Evolutionary conservation across 768 basidiomycete genomes (phyloP), one percentile per base, ranked within the genome.

Genomic region (Mycena rebaudengoi): DNA sequence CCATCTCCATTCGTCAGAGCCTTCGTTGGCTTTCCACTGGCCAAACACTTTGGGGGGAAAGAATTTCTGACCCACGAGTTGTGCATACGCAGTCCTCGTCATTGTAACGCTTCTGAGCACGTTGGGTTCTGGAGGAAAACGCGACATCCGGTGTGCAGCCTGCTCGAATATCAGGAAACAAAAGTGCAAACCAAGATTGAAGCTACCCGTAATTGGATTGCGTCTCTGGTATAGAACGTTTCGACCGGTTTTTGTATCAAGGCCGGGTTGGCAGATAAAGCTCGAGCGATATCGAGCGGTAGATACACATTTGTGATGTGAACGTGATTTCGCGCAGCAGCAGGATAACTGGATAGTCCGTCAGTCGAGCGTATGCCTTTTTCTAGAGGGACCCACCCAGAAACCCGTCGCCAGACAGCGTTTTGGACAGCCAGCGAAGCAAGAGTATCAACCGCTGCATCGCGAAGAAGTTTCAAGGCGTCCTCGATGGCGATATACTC

Each of bases 181-280:
- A 43, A 23, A 29, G 1, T 59, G 40, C 7, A 25, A 5, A 48
- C 6, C 35, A 33, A 44, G 39, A 35, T 46, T 25, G n/a, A 35
- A 21, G 32, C 41, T 76, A 97, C 94, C 37, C 96, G 88, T 55
- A 98, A 80, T 74, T 96, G 95, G 14, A 91, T 81, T 1, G 93
- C 92, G 80, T 99, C 98, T 54, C 98, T 86, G 4, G 96, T 98
- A 75, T 99, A 99, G 75, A 99, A 99, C 5, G 92, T 86, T 76
- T 96, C 96, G 4, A 92, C 85, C 0, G 96, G 92, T 70, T 89
- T 91, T 69, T 98, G 95, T 16, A 96, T 82, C 14, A 99, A 83
- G 2, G 83, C 77, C 0, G 90, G 91, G 64, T 88, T 80, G 11
- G 80, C 76, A 7, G 80, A 73, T 29, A 99, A 80, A 0, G 92